Evolutionary conservation across 495 filamentous ascomycete species (phyloP).

Genomic region (Tuber umbilicatum): DNA sequence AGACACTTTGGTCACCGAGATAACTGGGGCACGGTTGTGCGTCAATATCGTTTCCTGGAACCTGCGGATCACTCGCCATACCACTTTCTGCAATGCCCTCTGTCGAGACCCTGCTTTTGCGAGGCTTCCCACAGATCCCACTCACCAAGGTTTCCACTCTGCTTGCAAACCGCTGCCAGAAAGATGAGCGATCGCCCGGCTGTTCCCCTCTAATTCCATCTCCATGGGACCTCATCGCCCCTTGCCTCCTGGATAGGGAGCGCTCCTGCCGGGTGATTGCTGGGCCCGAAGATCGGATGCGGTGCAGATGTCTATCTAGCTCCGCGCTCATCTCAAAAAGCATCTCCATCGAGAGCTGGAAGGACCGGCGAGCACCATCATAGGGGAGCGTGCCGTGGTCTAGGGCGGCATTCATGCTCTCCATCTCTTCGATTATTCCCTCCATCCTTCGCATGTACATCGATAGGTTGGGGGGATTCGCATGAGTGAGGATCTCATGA

Average conservation of each 20-base stretch:
- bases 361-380: not conserved
- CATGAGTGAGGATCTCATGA: not conserved
- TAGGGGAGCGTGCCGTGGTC: not conserved
- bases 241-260: not conserved
- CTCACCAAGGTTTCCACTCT: not conserved
- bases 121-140: not conserved
- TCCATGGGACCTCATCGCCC: not conserved
- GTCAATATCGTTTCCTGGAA: not conserved
- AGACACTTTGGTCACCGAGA: not conserved
- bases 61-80: not conserved
- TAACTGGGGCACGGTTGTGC: not conserved
- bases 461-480: not conserved
- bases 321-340: not conserved
- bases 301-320: not conserved
- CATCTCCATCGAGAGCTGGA: not conserved
- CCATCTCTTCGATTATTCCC: not conserved
- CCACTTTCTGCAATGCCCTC: not conserved
- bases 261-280: not conserved
- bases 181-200: not conserved
- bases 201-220: not conserved
- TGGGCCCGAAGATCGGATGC: not conserved
- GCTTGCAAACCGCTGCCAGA: not conserved
- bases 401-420: not conserved
- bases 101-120: not conserved
- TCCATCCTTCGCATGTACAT: not conserved